Evolutionary conservation across 176 grass and related monocot species (phyloP).

Genomic region (sorghum (Sorghum bicolor)): DNA sequence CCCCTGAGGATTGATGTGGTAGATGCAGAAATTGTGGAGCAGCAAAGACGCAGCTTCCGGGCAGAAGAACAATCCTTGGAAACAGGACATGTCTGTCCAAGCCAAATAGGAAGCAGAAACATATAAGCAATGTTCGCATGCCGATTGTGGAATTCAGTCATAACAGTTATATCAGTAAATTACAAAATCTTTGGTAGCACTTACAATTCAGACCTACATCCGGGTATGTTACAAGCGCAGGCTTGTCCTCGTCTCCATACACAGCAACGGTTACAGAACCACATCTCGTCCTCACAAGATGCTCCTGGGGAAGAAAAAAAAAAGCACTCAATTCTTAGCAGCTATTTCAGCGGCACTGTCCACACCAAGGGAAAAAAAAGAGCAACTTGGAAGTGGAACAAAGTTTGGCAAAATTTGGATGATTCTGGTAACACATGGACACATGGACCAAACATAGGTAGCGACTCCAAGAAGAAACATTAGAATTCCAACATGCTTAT

Average conservation of each 20-base stretch:
- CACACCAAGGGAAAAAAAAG: background rate
- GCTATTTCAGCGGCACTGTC: too few relatives aligned
- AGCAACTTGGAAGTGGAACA: background rate
- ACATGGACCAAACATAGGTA: background rate
- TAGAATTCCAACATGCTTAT: background rate
- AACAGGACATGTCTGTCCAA: conserved; percentile 78
- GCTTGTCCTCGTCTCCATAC: conserved; percentile 70
- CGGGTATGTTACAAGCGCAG: conserved; percentile 63
- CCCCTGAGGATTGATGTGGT: conserved; percentile 82
- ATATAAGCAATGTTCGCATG: background rate
- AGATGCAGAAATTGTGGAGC: conserved; percentile 86
- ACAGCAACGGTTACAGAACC: conserved; percentile 56
- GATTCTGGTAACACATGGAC: background rate
- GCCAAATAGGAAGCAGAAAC: conserved; percentile 1
- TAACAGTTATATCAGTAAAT: background rate
- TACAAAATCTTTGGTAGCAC: background rate
- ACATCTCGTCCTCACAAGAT: conserved; percentile 57
- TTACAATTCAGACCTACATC: conserved; percentile 65
- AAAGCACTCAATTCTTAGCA: background rate
- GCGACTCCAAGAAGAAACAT: background rate
- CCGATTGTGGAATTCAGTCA: background rate
- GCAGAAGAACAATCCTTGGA: conserved; percentile 83
- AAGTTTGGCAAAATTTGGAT: background rate
- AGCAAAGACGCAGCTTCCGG: conserved; percentile 63
- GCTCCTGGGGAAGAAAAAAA: conserved; percentile 46